These are phyloP conservation scores for Aspergillus sp. DNA, from an alignment of 2,329 filamentous ascomycete species.

Conservation along the genomic window DNA sequence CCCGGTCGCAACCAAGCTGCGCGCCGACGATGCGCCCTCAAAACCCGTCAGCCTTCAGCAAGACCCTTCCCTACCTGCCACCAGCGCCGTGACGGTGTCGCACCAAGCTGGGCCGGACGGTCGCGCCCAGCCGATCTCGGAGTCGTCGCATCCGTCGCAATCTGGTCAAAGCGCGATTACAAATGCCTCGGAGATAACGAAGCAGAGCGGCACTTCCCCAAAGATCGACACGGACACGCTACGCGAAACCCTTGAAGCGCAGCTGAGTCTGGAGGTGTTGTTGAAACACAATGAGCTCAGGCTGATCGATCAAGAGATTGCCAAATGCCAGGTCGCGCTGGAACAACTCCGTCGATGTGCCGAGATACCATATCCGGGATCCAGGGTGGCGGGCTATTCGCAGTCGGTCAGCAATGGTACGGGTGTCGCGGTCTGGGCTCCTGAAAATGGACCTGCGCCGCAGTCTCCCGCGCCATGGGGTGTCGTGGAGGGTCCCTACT, in stretches of 20 bases:
- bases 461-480: conserved; percentile 85
- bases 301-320: conserved; percentile 92
- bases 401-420: conserved; percentile 71
- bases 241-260: conserved; percentile 75
- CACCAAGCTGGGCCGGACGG: conserved; percentile 15
- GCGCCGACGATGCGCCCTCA: conserved; percentile 31
- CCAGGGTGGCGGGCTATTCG: conserved; percentile 60
- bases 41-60: conserved; percentile 9
- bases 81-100: conserved; percentile 15
- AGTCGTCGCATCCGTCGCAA: conserved; percentile 3
- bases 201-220: conserved; percentile 21
- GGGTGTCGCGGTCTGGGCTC: conserved; percentile 67
- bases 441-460: conserved; percentile 65
- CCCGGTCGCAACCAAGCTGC: conserved; percentile 33
- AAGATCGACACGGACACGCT: conserved; percentile 51
- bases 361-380: conserved; percentile 83
- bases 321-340: conserved; percentile 89
- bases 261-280: conserved; percentile 88
- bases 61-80: conserved; percentile 14
- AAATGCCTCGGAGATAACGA: conserved; percentile 14
- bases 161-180: conserved; percentile 8
- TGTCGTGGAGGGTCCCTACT: conserved; percentile 87
- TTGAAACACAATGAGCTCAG: conserved; percentile 93
- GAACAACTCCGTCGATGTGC: conserved; percentile 93
- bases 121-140: conserved; percentile 8